phyloP scores from a whole-genome alignment of 371 early-diverging fungal species.

The Entomophthora muscae region DNA sequence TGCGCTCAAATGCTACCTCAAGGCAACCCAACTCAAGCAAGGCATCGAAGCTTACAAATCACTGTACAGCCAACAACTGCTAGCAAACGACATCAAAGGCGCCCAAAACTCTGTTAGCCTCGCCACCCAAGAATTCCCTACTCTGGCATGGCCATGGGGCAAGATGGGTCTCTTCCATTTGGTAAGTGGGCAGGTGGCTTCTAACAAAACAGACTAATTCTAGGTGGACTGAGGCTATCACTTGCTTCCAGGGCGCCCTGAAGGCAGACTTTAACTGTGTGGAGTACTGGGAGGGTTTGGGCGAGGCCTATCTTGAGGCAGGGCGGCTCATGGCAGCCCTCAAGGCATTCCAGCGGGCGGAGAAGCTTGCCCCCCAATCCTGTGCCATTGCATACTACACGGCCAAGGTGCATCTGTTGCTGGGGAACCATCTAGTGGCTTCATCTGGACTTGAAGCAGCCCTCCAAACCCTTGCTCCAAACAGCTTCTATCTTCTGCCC shows the following conservation, averaged over 20 bases:
- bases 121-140: slow-evolving; percentile 21
- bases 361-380: slow-evolving; percentile 37
- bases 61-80: slow-evolving; percentile 39
- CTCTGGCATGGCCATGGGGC: slow-evolving; percentile 61
- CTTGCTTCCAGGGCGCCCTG: slow-evolving; percentile 65
- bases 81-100: slow-evolving; percentile 24
- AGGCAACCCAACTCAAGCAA: slow-evolving; percentile 46
- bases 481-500: background rate
- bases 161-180: slow-evolving; percentile 53
- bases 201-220: too few relatives aligned
- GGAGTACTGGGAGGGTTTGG: slow-evolving; percentile 70
- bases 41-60: slow-evolving; percentile 41
- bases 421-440: slow-evolving; percentile 44
- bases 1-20: slow-evolving; percentile 64
- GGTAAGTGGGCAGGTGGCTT: too few relatives aligned
- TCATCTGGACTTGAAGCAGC: slow-evolving; percentile 29
- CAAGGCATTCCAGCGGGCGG: slow-evolving; percentile 57
- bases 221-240: slow-evolving; percentile 42
- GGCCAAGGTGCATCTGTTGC: slow-evolving; percentile 37
- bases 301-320: slow-evolving; percentile 63
- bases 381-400: slow-evolving; percentile 29
- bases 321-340: slow-evolving; percentile 70
- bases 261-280: slow-evolving; percentile 43
- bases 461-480: slow-evolving; percentile 9
- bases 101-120: slow-evolving; percentile 34